Percentiles rank a stretch among this genome's conserved stretches.
Evolutionary conservation across 306 rosid genomes (phyloP).

Genomic region (Cotoneaster glaucophyllus): DNA sequence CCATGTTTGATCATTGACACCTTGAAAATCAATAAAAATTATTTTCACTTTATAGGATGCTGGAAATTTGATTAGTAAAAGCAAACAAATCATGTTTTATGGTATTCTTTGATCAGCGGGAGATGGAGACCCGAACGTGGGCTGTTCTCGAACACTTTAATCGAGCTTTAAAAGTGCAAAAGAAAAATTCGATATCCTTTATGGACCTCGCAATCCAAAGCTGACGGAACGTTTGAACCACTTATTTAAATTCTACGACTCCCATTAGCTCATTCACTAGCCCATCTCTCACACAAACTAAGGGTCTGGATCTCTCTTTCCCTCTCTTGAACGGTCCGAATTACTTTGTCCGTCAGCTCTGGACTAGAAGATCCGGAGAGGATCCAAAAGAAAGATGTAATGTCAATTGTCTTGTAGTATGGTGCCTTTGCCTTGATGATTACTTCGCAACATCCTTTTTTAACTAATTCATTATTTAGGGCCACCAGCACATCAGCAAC

Average conservation of each 20-base stretch:
- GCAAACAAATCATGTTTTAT: not conserved
- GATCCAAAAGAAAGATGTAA: slow-evolving; percentile 14
- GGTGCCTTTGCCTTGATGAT: slow-evolving; percentile 36
- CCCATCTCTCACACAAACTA: too few relatives aligned
- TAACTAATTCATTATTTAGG: slow-evolving; percentile 33
- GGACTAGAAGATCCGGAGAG: too few relatives aligned
- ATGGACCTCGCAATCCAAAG: too few relatives aligned
- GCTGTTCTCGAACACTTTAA: not conserved
- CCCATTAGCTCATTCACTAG: too few relatives aligned
- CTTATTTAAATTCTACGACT: too few relatives aligned
- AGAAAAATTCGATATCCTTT: not conserved
- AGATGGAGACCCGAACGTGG: not conserved
- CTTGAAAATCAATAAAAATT: not conserved
- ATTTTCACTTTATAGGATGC: not conserved
- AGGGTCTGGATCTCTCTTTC: too few relatives aligned
- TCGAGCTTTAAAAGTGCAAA: not conserved
- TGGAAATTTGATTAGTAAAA: not conserved
- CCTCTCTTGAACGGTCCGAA: fast-evolving
- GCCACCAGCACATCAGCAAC: slow-evolving; percentile 26
- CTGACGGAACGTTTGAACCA: too few relatives aligned
- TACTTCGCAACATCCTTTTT: slow-evolving; percentile 35
- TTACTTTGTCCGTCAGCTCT: too few relatives aligned
- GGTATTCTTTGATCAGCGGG: not conserved
- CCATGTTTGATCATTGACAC: not conserved
- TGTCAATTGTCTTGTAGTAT: slow-evolving; percentile 21